A percentile compares a stretch with the other conserved stretches of the same genome.
phyloP scores from a whole-genome alignment of 164 flowering plant species.

The Dillenia suffruticosa region DNA sequence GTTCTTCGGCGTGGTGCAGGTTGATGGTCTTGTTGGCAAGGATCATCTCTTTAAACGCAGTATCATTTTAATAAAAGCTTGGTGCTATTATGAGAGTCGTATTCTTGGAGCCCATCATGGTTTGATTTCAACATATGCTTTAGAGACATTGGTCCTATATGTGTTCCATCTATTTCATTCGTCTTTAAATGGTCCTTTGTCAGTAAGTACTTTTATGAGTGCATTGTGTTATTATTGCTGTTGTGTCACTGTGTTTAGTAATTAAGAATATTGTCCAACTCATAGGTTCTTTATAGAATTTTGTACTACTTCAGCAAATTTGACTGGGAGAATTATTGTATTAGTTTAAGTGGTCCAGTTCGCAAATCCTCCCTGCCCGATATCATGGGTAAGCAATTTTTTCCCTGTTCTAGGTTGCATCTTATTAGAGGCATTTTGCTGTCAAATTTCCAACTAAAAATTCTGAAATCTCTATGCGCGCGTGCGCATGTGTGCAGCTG shows the following conservation, averaged over 20 bases:
- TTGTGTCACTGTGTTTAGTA: background rate
- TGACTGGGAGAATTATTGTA: constrained; percentile 84
- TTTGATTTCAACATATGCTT: constrained; percentile 86
- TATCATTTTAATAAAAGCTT: constrained; percentile 83
- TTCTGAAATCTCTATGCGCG: constrained; percentile 9
- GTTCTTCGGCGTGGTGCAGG: constrained; percentile 27
- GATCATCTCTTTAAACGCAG: constrained; percentile 88
- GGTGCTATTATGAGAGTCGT: constrained; percentile 97
- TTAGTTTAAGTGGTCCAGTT: constrained; percentile 85
- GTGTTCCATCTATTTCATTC: constrained; percentile 73
- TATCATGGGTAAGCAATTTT: constrained; percentile 51
- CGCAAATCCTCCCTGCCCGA: constrained; percentile 64
- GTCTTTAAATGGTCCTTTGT: constrained; percentile 70
- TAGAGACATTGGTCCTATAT: constrained; percentile 85
- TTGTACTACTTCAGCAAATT: constrained; percentile 91
- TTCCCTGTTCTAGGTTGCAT: background rate
- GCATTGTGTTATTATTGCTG: background rate
- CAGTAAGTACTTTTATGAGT: constrained; percentile 39
- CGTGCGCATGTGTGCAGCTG: constrained; percentile 44
- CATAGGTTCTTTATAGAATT: constrained; percentile 81
- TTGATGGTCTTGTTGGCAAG: constrained; percentile 69
- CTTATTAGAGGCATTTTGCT: background rate
- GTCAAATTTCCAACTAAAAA: constrained; percentile 2
- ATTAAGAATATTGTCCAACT: background rate
- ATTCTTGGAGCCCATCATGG: constrained; percentile 95